phyloP scores from a whole-genome alignment of 2,329 filamentous ascomycete species.

The Clarireedia sp. region DNA sequence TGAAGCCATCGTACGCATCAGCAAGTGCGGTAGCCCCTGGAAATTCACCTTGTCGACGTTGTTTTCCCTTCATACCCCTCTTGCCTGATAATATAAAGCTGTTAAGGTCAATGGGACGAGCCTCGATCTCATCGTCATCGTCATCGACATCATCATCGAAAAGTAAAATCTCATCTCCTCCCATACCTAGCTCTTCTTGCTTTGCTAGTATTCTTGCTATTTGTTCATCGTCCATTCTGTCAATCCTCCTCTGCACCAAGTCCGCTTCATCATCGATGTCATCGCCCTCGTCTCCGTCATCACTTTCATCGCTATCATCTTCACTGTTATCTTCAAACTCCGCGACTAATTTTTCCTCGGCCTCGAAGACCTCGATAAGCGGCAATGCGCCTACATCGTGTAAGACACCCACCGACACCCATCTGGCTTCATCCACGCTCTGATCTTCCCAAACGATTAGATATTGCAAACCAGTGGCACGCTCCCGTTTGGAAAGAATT shows the following conservation, averaged over 20 bases:
- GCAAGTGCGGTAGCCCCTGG: conserved; percentile 48
- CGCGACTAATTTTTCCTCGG: conserved; percentile 27
- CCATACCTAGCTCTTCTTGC: conserved; percentile 56
- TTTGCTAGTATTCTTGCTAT: conserved; percentile 53
- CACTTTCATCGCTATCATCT: conserved; percentile 10
- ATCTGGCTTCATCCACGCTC: conserved; percentile 39
- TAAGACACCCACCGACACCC: conserved; percentile 35
- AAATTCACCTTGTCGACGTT: conserved; percentile 34
- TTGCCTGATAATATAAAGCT: conserved; percentile 14
- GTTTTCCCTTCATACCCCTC: conserved; percentile 19
- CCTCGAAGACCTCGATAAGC: conserved; percentile 30
- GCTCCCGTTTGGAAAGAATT: conserved; percentile 38
- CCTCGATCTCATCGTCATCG: conserved; percentile 21
- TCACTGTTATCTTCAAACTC: conserved; percentile 30
- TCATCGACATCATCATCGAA: conserved; percentile 38
- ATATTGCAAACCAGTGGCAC: conserved; percentile 40
- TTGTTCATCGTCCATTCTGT: conserved; percentile 52
- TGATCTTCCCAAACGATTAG: conserved; percentile 41
- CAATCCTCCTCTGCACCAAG: conserved; percentile 26
- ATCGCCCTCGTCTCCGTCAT: conserved; percentile 30
- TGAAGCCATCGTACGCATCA: conserved; percentile 55
- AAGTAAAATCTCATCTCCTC: conserved; percentile 49
- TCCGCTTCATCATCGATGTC: conserved; percentile 30
- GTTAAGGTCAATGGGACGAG: neutral
- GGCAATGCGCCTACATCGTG: conserved; percentile 24